These are phyloP conservation scores for Arthrobotrys iridis DNA, from an alignment of 2,329 filamentous ascomycete species.

Conservation along the genomic window DNA sequence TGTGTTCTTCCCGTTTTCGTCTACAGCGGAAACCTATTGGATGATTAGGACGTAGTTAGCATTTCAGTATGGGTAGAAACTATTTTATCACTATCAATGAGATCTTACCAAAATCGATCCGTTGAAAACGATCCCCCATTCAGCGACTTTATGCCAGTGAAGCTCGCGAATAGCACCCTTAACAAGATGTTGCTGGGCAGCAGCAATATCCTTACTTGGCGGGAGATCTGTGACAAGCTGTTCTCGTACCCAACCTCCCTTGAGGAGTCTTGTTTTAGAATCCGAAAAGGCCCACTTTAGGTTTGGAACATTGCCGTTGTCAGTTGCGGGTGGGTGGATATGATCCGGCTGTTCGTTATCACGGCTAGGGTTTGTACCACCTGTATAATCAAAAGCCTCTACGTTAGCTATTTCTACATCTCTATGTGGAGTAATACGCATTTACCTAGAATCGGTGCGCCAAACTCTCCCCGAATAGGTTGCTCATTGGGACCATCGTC, in stretches of 20 bases:
- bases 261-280: slow-evolving; percentile 56
- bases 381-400: no score
- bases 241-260: slow-evolving; percentile 74
- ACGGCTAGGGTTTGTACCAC: slow-evolving; percentile 71
- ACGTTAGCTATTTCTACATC: no score
- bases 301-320: slow-evolving; percentile 72
- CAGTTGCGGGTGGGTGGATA: slow-evolving; percentile 71
- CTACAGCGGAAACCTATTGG: slow-evolving; percentile 67
- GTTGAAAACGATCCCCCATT: slow-evolving; percentile 73
- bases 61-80: background rate
- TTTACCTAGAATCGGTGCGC: slow-evolving; percentile 70
- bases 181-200: slow-evolving; percentile 74
- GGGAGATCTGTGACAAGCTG: slow-evolving; percentile 75
- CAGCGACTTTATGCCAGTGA: slow-evolving; percentile 75
- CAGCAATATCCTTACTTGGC: slow-evolving; percentile 72
- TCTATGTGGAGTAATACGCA: no score
- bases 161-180: slow-evolving; percentile 74
- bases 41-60: background rate
- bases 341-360: slow-evolving; percentile 73
- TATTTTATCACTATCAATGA: no score
- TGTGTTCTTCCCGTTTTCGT: slow-evolving; percentile 70
- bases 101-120: slow-evolving; percentile 65
- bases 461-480: slow-evolving; percentile 58
- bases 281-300: slow-evolving; percentile 55
- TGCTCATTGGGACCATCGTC: slow-evolving; percentile 33